These are phyloP conservation scores for Cercospora sesami DNA, from an alignment of 2,329 filamentous ascomycete species.

Conservation along the genomic window DNA sequence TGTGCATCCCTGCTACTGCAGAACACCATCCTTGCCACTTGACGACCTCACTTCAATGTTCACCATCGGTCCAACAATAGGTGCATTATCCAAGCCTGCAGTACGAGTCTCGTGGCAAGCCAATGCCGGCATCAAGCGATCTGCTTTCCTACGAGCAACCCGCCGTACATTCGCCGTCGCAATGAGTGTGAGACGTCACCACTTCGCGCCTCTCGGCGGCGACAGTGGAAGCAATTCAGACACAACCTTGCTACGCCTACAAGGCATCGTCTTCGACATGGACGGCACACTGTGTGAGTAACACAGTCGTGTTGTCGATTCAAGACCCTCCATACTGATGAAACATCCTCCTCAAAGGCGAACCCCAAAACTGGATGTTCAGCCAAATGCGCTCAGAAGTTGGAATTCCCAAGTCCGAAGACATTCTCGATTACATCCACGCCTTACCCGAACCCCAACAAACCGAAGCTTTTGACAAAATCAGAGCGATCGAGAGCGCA, in stretches of 20 bases:
- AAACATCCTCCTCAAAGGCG: conserved; percentile 51
- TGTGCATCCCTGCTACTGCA: background rate
- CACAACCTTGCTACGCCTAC: conserved; percentile 44
- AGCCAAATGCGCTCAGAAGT: conserved; percentile 75
- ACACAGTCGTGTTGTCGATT: conserved; percentile 11
- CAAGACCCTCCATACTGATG: conserved; percentile 5
- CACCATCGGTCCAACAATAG: background rate
- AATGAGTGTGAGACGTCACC: conserved; percentile 17
- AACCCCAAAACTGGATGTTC: conserved; percentile 97
- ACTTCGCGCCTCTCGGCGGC: conserved; percentile 53
- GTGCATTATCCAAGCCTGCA: background rate
- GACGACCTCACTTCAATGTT: background rate
- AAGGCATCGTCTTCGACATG: conserved; percentile 80
- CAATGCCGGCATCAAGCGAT: background rate
- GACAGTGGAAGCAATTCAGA: conserved; percentile 29
- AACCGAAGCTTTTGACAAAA: conserved; percentile 64
- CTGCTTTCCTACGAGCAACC: background rate
- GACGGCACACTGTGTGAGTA: conserved; percentile 82
- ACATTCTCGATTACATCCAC: conserved; percentile 90
- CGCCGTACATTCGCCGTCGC: background rate
- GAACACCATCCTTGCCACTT: background rate
- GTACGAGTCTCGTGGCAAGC: background rate
- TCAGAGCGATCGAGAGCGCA: conserved; percentile 74
- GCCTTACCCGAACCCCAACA: conserved; percentile 62
- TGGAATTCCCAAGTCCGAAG: conserved; percentile 67